Conservation (phyloP, 441 rosid genomes). For the Populus tomentosa region DNA sequence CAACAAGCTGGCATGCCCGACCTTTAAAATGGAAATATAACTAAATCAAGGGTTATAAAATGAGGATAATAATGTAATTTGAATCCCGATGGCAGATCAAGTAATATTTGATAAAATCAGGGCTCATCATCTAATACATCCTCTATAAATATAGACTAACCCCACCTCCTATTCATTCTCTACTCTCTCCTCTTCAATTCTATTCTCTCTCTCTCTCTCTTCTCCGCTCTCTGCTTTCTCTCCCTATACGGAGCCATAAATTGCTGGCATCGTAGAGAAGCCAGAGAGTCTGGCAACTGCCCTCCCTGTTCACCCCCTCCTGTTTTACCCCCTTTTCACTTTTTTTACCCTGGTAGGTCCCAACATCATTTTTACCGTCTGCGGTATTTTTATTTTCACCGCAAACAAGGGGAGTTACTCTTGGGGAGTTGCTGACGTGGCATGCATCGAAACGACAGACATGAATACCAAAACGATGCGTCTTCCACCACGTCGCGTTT, state of each 20-base stretch:
- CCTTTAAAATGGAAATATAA: background rate
- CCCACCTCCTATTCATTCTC: background rate
- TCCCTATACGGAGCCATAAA: background rate
- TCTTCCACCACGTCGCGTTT: slow-evolving; percentile 76
- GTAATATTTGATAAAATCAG: slow-evolving; percentile 6
- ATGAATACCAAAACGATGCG: slow-evolving; percentile 94
- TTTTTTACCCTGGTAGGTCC: background rate
- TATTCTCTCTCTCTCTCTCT: background rate
- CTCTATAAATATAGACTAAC: slow-evolving; percentile 37
- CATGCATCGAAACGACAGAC: slow-evolving; percentile 35
- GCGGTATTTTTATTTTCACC: background rate
- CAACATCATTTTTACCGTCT: background rate
- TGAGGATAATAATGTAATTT: slow-evolving; percentile 26
- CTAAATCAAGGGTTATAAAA: background rate
- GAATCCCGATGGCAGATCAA: background rate
- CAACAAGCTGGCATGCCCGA: background rate
- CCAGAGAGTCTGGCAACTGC: background rate
- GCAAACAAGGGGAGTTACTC: background rate
- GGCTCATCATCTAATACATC: slow-evolving; percentile 15
- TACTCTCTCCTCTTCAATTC: background rate
- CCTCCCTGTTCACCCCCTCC: background rate
- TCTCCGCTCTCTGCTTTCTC: background rate
- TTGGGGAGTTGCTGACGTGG: slow-evolving; percentile 55
- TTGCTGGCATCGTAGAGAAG: background rate
- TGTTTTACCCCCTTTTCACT: background rate